Evolutionary conservation across 2,329 filamentous ascomycete genomes (phyloP).

Genomic region (Monilinia laxa): DNA sequence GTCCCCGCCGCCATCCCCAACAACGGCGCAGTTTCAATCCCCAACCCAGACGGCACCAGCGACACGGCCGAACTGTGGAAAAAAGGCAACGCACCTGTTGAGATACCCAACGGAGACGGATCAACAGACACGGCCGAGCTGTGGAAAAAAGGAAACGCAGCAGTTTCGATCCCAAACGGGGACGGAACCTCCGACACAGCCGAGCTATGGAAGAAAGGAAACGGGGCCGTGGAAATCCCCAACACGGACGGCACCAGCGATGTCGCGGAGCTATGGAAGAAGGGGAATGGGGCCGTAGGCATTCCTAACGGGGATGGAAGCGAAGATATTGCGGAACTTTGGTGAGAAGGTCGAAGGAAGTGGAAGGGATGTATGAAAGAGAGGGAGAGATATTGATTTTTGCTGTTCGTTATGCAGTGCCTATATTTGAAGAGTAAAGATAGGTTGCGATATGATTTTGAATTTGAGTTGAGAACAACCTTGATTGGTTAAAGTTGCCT

Average conservation of each 20-base stretch:
- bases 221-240: neutral
- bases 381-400: neutral
- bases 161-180: neutral
- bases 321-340: neutral
- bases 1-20: neutral
- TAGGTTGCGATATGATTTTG: too few relatives aligned
- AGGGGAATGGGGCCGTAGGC: neutral
- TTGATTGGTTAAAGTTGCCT: too few relatives aligned
- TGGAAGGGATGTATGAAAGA: neutral
- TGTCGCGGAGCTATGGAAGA: neutral
- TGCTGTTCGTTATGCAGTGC: neutral
- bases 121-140: neutral
- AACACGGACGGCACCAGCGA: neutral
- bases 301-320: neutral
- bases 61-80: neutral
- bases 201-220: neutral
- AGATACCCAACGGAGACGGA: neutral
- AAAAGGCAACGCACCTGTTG: neutral
- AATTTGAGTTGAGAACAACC: too few relatives aligned
- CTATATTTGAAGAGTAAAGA: too few relatives aligned
- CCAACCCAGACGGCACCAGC: neutral
- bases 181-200: neutral
- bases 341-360: neutral
- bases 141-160: neutral
- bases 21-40: neutral